Conservation (phyloP, 1,284 basidiomycete genomes). For the Trametes hirsuta region DNA sequence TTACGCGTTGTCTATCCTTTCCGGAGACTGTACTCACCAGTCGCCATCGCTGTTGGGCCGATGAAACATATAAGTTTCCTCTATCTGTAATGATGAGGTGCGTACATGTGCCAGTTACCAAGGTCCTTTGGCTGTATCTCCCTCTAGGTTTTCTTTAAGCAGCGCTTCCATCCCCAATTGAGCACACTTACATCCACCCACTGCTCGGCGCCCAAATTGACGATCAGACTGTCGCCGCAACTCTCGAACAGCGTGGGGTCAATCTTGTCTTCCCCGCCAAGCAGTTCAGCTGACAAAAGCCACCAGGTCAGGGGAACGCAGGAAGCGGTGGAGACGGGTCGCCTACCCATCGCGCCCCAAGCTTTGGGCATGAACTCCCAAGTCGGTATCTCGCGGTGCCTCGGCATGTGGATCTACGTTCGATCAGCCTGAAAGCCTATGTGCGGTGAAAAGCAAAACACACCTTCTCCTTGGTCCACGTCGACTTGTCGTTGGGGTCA, state of each 20-base stretch:
- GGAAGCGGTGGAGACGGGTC: too few relatives aligned
- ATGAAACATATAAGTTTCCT: background rate
- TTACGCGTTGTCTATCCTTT: background rate
- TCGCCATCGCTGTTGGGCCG: slow-evolving; percentile 33
- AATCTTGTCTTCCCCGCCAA: slow-evolving; percentile 40
- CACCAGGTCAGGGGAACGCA: background rate
- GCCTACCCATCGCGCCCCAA: slow-evolving; percentile 40
- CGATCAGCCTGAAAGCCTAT: background rate
- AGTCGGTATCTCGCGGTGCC: slow-evolving; percentile 37
- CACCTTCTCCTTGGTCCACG: slow-evolving; percentile 39
- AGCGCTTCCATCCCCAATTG: background rate
- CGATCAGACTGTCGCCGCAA: slow-evolving; percentile 40
- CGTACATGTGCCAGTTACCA: slow-evolving; percentile 41
- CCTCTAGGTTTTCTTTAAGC: slow-evolving; percentile 16
- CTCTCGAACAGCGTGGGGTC: slow-evolving; percentile 37
- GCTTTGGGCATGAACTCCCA: slow-evolving; percentile 38
- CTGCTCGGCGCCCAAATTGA: slow-evolving; percentile 38
- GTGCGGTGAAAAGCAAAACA: background rate
- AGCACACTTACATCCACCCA: slow-evolving; percentile 30
- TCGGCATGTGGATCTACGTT: slow-evolving; percentile 38
- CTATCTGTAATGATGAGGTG: background rate
- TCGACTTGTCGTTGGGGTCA: slow-evolving; percentile 37
- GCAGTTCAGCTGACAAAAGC: slow-evolving; percentile 32
- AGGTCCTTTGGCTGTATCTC: slow-evolving; percentile 35
- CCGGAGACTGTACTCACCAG: slow-evolving; percentile 25